A percentile compares a stretch with the other conserved stretches of the same genome.
Conservation (phyloP, 345 rosid genomes). For the Populus deltoides region DNA sequence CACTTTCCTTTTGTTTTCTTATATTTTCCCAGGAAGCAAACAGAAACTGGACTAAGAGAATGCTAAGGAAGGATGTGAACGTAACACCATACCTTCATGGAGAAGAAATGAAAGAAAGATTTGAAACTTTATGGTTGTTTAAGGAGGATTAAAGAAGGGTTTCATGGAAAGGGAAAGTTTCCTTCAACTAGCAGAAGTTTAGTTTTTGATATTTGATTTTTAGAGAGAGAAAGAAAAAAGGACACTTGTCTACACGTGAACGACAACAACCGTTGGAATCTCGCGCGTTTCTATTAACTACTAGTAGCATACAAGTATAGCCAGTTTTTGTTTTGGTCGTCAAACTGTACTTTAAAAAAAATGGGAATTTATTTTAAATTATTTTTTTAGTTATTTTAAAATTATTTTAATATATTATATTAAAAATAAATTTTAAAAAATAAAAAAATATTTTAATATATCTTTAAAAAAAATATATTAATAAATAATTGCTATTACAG, state of each 20-base stretch:
- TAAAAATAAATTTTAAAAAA: too few relatives aligned
- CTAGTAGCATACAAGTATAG: not conserved
- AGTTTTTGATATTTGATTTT: not conserved
- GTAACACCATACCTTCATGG: constrained; percentile 10
- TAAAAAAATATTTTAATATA: too few relatives aligned
- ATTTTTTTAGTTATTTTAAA: too few relatives aligned
- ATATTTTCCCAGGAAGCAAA: constrained; percentile 6
- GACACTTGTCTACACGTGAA: constrained; percentile 3
- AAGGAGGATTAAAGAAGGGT: constrained; percentile 6
- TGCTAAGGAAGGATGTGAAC: not conserved
- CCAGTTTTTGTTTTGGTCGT: too few relatives aligned
- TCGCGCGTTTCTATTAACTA: constrained; percentile 15
- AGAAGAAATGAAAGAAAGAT: not conserved
- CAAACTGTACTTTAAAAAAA: too few relatives aligned
- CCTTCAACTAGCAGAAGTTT: not conserved
- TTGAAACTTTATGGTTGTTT: not conserved
- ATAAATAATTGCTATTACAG: too few relatives aligned
- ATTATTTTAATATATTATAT: too few relatives aligned
- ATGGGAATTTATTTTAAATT: too few relatives aligned
- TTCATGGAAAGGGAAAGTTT: not conserved
- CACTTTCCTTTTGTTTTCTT: not conserved
- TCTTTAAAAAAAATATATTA: too few relatives aligned
- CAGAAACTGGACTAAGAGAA: not conserved
- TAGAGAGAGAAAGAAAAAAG: not conserved
- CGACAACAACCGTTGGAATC: not conserved